Base-by-base conservation (phyloP, 176 grass and related monocot species). In the Bromus sterilis region DNA sequence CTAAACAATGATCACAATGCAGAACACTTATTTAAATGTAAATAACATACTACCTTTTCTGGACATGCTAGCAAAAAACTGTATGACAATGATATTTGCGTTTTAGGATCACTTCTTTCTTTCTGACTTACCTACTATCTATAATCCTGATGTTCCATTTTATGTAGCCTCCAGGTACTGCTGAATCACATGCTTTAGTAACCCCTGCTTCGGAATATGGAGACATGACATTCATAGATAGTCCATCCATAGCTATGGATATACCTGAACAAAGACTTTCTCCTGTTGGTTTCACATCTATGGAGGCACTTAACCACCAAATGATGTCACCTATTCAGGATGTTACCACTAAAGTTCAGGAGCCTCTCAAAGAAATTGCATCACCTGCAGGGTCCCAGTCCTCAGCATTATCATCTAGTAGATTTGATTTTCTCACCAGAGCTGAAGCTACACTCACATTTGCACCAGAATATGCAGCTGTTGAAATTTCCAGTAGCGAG, bases 391-490 rank as follows among this genome's bases (percentile, higher is more conserved):
- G 57, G 36, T 68, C 72, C 39, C 76, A 89, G 25, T 82, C 73
- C 29, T 83, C 89, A 42, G 87, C 82, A 21, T 66, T 85, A 13
- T 87, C 91, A 56, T 85, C 82, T 74, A 81, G 85, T 82, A 90
- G 90, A 87, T 90, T 89, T 89, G 89, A 91, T 87, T 85, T 91
- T 71, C 84, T 98, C 40, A 91, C 81, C 16, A 95, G 87, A 91
- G 89, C 90, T 84, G 96, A 98, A 87, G 96, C 96, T 66, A 82
- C 87, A 72, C 89, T 98, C 75, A 92, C 93, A 84, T 98, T 95
- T 90, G 96, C 96, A 81, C 90, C 90, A 13, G 96, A 98, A 83
- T 98, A 98, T 93, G 96, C 93, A 81, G 88, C 96, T 25, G 83
- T 98, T 63, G 82, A 95, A 25, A 71, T 93, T 78, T 56, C 84